Evolutionary conservation across 805 yeast species (phyloP).

Genomic region (Komagataella mondaviorum): DNA sequence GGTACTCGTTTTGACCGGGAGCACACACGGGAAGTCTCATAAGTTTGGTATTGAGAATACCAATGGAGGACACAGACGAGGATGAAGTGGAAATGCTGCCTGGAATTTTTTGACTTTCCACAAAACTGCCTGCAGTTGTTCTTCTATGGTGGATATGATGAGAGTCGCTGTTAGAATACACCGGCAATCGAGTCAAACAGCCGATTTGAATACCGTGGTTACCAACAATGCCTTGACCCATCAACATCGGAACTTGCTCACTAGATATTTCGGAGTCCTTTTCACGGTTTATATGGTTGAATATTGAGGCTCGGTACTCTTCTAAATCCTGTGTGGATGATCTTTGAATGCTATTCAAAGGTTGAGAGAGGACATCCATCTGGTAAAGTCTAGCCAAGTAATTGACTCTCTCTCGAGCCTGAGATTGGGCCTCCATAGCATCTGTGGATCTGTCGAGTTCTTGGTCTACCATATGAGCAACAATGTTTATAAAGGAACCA

Average conservation of each 20-base stretch:
- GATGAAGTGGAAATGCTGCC: not conserved
- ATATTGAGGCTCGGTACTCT: slow-evolving; percentile 1
- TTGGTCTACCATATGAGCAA: not conserved
- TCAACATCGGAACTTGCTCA: slow-evolving; percentile 5
- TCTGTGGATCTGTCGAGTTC: not conserved
- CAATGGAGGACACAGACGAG: not conserved
- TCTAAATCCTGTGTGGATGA: slow-evolving; percentile 1
- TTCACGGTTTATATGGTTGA: slow-evolving; percentile 1
- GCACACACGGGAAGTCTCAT: slow-evolving; percentile 4
- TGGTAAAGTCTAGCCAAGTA: not conserved
- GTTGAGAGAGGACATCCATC: not conserved
- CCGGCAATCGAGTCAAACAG: slow-evolving; percentile 18
- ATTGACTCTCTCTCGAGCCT: not conserved
- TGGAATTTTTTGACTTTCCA: slow-evolving; percentile 3
- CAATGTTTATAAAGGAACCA: not conserved
- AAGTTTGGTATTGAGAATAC: not conserved
- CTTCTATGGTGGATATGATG: slow-evolving; percentile 4
- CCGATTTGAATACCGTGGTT: slow-evolving; percentile 19
- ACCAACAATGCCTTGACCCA: slow-evolving; percentile 20
- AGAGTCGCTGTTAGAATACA: slow-evolving; percentile 11
- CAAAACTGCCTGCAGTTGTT: slow-evolving; percentile 6
- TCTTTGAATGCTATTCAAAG: not conserved
- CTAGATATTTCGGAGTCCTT: not conserved
- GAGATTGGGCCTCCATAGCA: not conserved
- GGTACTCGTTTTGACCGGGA: slow-evolving; percentile 6